A percentile compares a stretch with the other conserved stretches of the same genome.
phyloP scores from a whole-genome alignment of 129 eudicot genomes.

The Pulicaria dysenterica region DNA sequence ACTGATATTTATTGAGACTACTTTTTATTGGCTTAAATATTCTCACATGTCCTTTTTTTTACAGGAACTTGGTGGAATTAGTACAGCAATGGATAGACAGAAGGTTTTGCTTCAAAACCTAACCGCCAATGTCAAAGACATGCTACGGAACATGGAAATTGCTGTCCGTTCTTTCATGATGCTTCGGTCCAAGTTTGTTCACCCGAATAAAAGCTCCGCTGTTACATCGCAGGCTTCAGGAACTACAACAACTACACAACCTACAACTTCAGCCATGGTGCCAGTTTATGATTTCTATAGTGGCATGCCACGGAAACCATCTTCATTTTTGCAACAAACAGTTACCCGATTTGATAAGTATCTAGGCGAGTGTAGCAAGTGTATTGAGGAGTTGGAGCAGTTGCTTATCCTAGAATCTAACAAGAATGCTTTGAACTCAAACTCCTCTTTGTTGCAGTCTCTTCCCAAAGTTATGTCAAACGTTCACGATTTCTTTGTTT shows the following conservation, averaged over 20 bases:
- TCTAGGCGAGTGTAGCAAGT: constrained; percentile 81
- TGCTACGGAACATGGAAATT: constrained; percentile 84
- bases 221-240: constrained; percentile 72
- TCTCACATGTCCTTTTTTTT: neutral
- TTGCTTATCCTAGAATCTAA: constrained; percentile 67
- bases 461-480: constrained; percentile 91
- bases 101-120: constrained; percentile 71
- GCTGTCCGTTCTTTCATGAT: constrained; percentile 96
- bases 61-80: constrained; percentile 93
- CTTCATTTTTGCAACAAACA: constrained; percentile 84
- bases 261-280: constrained; percentile 52
- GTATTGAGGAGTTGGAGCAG: constrained; percentile 96
- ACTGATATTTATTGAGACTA: constrained; percentile 4
- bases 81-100: constrained; percentile 84
- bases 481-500: constrained; percentile 92
- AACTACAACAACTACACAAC: constrained; percentile 47
- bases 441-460: constrained; percentile 71
- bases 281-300: constrained; percentile 85
- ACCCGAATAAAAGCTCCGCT: constrained; percentile 49
- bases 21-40: neutral
- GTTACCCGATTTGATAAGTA: constrained; percentile 90
- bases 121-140: constrained; percentile 72
- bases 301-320: constrained; percentile 93
- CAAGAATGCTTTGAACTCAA: constrained; percentile 46
- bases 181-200: constrained; percentile 78